A percentile compares a stretch with the other conserved stretches of the same genome.
Evolutionary conservation across 202 grass and related monocot species (phyloP).

Genomic region (Digitaria exilis): DNA sequence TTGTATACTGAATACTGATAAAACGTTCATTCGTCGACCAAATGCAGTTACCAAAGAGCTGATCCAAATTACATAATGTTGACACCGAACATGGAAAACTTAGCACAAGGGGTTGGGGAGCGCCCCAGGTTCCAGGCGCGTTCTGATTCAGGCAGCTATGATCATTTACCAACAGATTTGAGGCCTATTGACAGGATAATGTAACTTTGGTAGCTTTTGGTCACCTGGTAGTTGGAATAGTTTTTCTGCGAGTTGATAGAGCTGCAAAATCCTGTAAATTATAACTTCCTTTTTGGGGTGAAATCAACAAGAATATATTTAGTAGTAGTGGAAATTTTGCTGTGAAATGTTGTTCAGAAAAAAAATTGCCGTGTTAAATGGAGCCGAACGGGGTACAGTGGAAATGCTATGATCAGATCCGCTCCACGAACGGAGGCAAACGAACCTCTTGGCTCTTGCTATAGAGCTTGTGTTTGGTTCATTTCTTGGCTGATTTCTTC

Average conservation of each 20-base stretch:
- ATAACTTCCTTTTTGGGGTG: background rate
- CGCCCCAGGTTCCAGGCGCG: constrained; percentile 70
- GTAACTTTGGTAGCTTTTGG: background rate
- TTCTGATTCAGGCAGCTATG: background rate
- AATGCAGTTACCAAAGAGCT: constrained; percentile 80
- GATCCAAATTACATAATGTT: constrained; percentile 96
- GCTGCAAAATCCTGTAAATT: background rate
- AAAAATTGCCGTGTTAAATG: background rate
- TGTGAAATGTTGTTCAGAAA: no score
- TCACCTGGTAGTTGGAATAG: background rate
- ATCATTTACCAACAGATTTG: background rate
- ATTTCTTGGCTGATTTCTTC: background rate
- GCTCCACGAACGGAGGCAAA: background rate
- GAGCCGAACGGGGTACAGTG: background rate
- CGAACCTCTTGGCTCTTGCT: background rate
- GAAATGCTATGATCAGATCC: background rate
- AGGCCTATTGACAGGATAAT: background rate
- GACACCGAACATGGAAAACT: constrained; percentile 79
- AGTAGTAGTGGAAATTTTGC: background rate
- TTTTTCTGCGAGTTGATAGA: background rate
- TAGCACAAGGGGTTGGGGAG: constrained; percentile 66
- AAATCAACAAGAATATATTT: background rate
- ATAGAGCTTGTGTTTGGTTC: background rate
- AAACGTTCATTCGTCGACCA: background rate
- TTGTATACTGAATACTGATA: background rate